These are phyloP conservation scores for Fusarium piperis DNA, from an alignment of 2,329 filamentous ascomycete genomes.

Conservation along the genomic window DNA sequence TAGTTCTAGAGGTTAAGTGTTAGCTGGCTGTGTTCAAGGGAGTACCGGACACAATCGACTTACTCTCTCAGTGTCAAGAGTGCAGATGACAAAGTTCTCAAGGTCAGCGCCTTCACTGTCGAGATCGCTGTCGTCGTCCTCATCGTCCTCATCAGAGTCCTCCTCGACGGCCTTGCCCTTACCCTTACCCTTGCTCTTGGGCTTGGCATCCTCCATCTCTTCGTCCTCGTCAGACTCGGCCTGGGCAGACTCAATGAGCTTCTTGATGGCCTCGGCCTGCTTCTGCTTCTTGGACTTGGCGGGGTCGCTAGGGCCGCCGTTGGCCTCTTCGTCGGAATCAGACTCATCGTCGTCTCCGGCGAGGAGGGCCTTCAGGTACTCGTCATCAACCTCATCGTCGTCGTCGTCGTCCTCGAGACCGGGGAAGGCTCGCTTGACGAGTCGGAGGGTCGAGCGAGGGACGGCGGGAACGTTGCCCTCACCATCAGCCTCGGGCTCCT, in stretches of 20 bases:
- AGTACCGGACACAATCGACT: slow-evolving; percentile 38
- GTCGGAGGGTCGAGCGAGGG: slow-evolving; percentile 87
- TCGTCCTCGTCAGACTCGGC: slow-evolving; percentile 70
- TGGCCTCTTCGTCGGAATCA: slow-evolving; percentile 70
- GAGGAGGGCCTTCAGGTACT: slow-evolving; percentile 68
- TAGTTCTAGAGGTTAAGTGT: slow-evolving; percentile 71
- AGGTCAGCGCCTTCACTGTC: slow-evolving; percentile 73
- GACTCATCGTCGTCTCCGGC: slow-evolving; percentile 62
- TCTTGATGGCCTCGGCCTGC: slow-evolving; percentile 79
- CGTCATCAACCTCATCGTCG: slow-evolving; percentile 73
- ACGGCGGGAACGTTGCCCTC: slow-evolving; percentile 68
- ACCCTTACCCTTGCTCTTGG: slow-evolving; percentile 73
- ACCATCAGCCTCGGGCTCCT: slow-evolving; percentile 72
- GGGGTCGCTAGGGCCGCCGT: slow-evolving; percentile 92
- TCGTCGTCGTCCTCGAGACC: slow-evolving; percentile 64
- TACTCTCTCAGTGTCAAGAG: slow-evolving; percentile 92
- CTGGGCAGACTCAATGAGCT: slow-evolving; percentile 76
- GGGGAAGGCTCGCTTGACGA: slow-evolving; percentile 77
- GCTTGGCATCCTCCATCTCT: slow-evolving; percentile 76
- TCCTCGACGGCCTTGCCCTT: slow-evolving; percentile 73
- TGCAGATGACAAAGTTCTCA: slow-evolving; percentile 95
- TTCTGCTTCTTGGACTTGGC: slow-evolving; percentile 88
- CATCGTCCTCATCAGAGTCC: slow-evolving; percentile 66
- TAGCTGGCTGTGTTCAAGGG: slow-evolving; percentile 28
- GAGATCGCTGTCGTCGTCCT: slow-evolving; percentile 70